phyloP scores from a whole-genome alignment of 192 early-diverging fungal species.

The Backusella luteola region DNA sequence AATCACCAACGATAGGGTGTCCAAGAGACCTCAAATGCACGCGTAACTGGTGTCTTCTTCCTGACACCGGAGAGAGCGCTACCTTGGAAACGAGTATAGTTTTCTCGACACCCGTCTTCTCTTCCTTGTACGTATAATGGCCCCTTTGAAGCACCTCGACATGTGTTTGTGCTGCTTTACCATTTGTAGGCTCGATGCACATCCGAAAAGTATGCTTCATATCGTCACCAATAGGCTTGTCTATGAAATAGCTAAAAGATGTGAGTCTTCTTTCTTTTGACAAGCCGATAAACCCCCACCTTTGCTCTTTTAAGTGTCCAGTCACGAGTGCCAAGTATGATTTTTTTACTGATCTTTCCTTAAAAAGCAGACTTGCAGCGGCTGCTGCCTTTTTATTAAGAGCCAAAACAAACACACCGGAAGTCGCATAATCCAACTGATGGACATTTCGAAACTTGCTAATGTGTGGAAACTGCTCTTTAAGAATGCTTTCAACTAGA shows the following conservation, averaged over 20 bases:
- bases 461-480: slow-evolving; percentile 23
- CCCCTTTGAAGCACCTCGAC: slow-evolving; percentile 29
- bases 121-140: slow-evolving; percentile 24
- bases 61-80: slow-evolving; percentile 24
- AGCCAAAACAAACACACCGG: slow-evolving; percentile 38
- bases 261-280: not conserved
- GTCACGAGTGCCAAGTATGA: slow-evolving; percentile 37
- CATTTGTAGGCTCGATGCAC: slow-evolving; percentile 16
- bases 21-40: slow-evolving; percentile 36
- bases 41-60: slow-evolving; percentile 40
- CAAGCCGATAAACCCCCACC: not conserved
- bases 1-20: slow-evolving; percentile 44
- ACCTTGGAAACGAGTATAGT: slow-evolving; percentile 26
- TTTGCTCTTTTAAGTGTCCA: slow-evolving; percentile 31
- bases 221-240: slow-evolving; percentile 36
- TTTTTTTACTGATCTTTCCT: slow-evolving; percentile 32
- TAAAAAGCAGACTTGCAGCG: slow-evolving; percentile 26
- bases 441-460: slow-evolving; percentile 38
- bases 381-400: slow-evolving; percentile 33
- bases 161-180: slow-evolving; percentile 33
- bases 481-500: slow-evolving; percentile 22
- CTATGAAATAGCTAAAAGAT: slow-evolving; percentile 27
- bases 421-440: slow-evolving; percentile 44
- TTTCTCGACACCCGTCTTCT: slow-evolving; percentile 7
- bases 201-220: slow-evolving; percentile 38